phyloP scores from a whole-genome alignment of 768 basidiomycete genomes.

The Boletus eberwhitei region DNA sequence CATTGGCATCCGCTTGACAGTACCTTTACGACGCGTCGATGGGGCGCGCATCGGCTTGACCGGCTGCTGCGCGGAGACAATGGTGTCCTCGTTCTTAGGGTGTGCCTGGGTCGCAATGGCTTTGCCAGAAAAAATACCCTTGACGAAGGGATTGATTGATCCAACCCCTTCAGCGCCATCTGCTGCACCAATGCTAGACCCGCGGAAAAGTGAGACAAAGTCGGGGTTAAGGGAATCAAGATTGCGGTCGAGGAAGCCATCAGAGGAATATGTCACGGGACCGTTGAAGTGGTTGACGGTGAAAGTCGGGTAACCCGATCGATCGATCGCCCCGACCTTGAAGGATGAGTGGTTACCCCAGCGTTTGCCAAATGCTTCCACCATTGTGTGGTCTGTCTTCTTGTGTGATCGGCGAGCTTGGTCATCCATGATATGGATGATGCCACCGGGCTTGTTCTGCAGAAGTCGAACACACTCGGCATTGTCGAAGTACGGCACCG shows the following conservation, averaged over 20 bases:
- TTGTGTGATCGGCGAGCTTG: conserved; percentile 83
- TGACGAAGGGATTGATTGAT: conserved; percentile 87
- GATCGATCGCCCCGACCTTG: conserved; percentile 73
- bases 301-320: conserved; percentile 81
- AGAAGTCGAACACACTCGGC: conserved; percentile 83
- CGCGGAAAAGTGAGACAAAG: conserved; percentile 85
- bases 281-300: conserved; percentile 91
- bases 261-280: conserved; percentile 86
- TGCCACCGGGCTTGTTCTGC: conserved; percentile 82
- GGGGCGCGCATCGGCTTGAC: conserved; percentile 94
- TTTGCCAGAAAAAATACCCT: conserved; percentile 82
- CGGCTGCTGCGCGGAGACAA: conserved; percentile 90
- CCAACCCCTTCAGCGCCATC: conserved; percentile 67
- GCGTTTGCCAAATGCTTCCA: conserved; percentile 89
- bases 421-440: conserved; percentile 98
- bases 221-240: conserved; percentile 89
- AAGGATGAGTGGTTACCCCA: conserved; percentile 94
- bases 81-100: conserved; percentile 90
- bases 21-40: conserved; percentile 79
- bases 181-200: conserved; percentile 34
- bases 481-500: conserved; percentile 85
- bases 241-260: conserved; percentile 86
- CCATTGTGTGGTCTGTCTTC: conserved; percentile 92
- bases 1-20: conserved; percentile 49
- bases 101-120: conserved; percentile 91